Conservation (phyloP, 2,329 filamentous ascomycete species). For the Rutstroemia sp. region DNA sequence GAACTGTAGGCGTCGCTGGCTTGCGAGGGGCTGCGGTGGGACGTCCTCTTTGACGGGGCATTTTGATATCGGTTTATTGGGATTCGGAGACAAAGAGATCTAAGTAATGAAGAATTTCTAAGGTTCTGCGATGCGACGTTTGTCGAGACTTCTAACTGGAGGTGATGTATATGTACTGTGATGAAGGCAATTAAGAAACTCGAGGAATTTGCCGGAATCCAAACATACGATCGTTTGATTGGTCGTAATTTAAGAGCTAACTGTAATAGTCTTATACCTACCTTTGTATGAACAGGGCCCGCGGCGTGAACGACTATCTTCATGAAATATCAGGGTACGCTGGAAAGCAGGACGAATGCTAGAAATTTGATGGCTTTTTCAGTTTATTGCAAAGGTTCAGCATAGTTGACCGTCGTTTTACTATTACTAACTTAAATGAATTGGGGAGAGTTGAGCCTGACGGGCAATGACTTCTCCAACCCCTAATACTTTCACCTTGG, state of each 20-base stretch:
- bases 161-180: background rate
- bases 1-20: slow-evolving; percentile 46
- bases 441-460: too few relatives aligned
- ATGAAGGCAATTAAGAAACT: background rate
- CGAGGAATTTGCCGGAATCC: background rate
- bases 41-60: slow-evolving; percentile 76
- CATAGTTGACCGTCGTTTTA: too few relatives aligned
- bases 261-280: background rate
- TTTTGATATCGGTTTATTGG: slow-evolving; percentile 34
- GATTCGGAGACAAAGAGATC: too few relatives aligned
- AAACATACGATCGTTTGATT: background rate
- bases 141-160: background rate
- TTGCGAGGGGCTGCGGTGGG: slow-evolving; percentile 42
- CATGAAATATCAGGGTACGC: too few relatives aligned
- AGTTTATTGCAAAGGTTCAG: too few relatives aligned
- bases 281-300: too few relatives aligned
- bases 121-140: background rate
- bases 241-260: background rate
- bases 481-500: too few relatives aligned
- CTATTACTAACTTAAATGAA: too few relatives aligned
- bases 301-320: too few relatives aligned
- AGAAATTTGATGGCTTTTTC: too few relatives aligned
- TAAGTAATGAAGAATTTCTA: background rate
- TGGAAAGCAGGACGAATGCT: too few relatives aligned
- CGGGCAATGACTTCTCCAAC: too few relatives aligned